These are phyloP conservation scores for Erodium trifolium DNA, from an alignment of 441 rosid genomes.

Conservation along the genomic window DNA sequence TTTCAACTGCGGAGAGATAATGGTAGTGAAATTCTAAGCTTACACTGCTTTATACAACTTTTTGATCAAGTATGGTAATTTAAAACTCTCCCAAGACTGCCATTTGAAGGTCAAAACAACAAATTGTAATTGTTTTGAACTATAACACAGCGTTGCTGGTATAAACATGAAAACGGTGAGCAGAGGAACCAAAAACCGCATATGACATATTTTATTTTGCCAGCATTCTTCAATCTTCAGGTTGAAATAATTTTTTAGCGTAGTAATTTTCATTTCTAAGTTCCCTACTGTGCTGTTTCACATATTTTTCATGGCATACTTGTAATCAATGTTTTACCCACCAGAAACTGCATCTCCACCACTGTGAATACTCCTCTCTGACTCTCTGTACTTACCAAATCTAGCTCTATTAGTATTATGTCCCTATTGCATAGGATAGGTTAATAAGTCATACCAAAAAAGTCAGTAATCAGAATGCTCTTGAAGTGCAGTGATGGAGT, in stretches of 20 bases:
- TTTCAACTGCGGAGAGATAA: constrained; percentile 3
- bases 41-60: constrained; percentile 13
- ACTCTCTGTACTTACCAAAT: background rate
- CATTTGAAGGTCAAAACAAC: constrained; percentile 12
- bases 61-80: constrained; percentile 11
- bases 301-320: background rate
- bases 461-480: background rate
- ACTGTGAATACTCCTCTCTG: too few species aligned
- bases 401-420: background rate
- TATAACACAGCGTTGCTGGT: constrained; percentile 14
- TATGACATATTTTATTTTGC: background rate
- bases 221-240: too few species aligned
- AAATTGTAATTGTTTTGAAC: constrained; percentile 16
- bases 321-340: background rate
- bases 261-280: constrained; percentile 4
- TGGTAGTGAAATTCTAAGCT: constrained; percentile 8
- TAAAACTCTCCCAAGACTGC: background rate
- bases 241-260: background rate
- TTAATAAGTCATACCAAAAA: background rate
- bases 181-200: constrained; percentile 2
- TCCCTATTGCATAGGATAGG: background rate
- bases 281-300: constrained; percentile 1
- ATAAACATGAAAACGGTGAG: constrained; percentile 11
- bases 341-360: background rate
- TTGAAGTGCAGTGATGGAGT: background rate